Conservation (phyloP, 805 yeast genomes). For the Spathaspora girioi region DNA sequence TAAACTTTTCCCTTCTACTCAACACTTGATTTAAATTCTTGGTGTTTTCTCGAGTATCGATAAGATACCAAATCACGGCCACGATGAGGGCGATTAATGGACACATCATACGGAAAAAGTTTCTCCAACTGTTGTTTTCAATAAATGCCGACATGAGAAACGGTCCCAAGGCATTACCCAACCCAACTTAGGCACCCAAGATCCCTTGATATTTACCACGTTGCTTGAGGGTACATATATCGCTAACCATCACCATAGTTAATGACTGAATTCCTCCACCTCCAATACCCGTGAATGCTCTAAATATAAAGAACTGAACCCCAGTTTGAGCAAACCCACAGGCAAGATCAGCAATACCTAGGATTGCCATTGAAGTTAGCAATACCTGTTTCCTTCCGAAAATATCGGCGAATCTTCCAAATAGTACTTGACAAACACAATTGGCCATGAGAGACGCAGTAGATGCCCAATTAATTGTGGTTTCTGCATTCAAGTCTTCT, state of each 20-base stretch:
- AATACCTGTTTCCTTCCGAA: conserved; percentile 49
- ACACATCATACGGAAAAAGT: conserved; percentile 46
- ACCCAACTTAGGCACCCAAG: conserved; percentile 46
- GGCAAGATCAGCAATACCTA: conserved; percentile 44
- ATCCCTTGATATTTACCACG: conserved; percentile 59
- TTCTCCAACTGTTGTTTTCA: conserved; percentile 46
- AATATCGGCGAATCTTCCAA: conserved; percentile 54
- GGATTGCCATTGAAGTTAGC: conserved; percentile 33
- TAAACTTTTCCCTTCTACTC: conserved; percentile 28
- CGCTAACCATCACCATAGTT: conserved; percentile 52
- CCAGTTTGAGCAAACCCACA: conserved; percentile 51
- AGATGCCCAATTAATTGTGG: conserved; percentile 58
- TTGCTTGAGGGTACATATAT: conserved; percentile 48
- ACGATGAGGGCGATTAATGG: conserved; percentile 37
- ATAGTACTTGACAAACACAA: conserved; percentile 48
- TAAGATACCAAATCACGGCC: conserved; percentile 22
- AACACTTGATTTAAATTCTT: conserved; percentile 23
- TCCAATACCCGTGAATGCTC: conserved; percentile 57
- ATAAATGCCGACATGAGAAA: conserved; percentile 51
- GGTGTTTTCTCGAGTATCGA: conserved; percentile 30
- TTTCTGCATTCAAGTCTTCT: conserved; percentile 41
- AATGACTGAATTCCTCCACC: conserved; percentile 50
- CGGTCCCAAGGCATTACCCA: conserved; percentile 56
- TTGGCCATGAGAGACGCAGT: conserved; percentile 50
- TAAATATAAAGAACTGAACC: conserved; percentile 45